phyloP scores from a whole-genome alignment of 257 asterid genomes.

The Solanum sejunctum region DNA sequence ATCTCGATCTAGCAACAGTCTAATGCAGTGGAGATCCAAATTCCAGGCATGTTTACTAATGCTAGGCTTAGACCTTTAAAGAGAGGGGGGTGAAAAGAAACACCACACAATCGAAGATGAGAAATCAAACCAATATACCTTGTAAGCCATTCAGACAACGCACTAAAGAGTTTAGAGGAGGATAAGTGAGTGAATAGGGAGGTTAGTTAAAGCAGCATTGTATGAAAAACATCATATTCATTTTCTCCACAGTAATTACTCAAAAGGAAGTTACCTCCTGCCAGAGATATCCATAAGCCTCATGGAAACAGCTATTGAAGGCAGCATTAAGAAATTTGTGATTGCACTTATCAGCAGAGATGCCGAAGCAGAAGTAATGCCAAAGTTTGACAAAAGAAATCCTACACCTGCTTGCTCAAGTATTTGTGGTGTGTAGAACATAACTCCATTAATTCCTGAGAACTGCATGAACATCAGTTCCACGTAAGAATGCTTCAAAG shows the following conservation, averaged over 20 bases:
- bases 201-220: neutral
- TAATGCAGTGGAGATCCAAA: neutral
- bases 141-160: neutral
- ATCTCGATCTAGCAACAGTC: neutral
- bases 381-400: constrained; percentile 41
- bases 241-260: neutral
- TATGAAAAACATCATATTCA: neutral
- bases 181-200: neutral
- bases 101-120: neutral
- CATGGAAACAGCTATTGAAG: constrained; percentile 54
- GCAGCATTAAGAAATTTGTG: constrained; percentile 53
- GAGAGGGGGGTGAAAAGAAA: neutral
- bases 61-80: neutral
- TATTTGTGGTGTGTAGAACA: constrained; percentile 65
- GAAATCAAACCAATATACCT: neutral
- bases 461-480: constrained; percentile 23
- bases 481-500: neutral
- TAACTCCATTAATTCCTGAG: constrained; percentile 54
- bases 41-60: neutral
- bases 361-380: constrained; percentile 40
- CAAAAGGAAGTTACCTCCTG: constrained; percentile 35
- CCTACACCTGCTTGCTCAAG: constrained; percentile 65
- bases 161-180: neutral
- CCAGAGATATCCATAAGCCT: constrained; percentile 64
- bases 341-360: constrained; percentile 53